Percentiles rank a stretch among this genome's conserved stretches.
phyloP scores from a whole-genome alignment of 2,329 filamentous ascomycete species.

The Dactylellina cionopaga region DNA sequence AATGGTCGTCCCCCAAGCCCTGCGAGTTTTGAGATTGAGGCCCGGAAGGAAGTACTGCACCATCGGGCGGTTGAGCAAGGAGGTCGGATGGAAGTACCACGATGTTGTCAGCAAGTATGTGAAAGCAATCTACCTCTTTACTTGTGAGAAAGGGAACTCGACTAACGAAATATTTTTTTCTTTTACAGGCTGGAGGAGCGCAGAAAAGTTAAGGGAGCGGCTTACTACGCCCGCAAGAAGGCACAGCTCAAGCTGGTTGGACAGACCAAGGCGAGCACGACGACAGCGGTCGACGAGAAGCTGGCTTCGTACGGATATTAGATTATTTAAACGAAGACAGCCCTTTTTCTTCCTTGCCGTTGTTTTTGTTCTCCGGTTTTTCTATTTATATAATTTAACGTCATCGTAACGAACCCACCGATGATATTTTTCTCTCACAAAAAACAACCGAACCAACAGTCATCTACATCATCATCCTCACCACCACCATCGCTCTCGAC shows the following conservation, averaged over 20 bases:
- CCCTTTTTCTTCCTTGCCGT: slow-evolving; percentile 6
- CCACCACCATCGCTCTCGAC: not conserved
- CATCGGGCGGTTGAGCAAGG: slow-evolving; percentile 95
- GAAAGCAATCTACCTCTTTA: slow-evolving; percentile 7
- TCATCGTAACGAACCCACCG: slow-evolving; percentile 20
- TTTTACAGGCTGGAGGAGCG: slow-evolving; percentile 91
- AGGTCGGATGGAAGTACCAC: slow-evolving; percentile 99
- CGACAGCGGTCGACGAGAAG: slow-evolving; percentile 55
- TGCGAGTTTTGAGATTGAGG: slow-evolving; percentile 95
- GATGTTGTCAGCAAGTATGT: slow-evolving; percentile 95
- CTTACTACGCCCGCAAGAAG: slow-evolving; percentile 99
- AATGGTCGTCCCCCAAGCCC: slow-evolving; percentile 97
- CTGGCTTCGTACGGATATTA: slow-evolving; percentile 57
- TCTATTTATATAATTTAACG: slow-evolving; percentile 45
- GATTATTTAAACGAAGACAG: slow-evolving; percentile 41
- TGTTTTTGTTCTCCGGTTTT: slow-evolving; percentile 7
- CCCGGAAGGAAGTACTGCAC: slow-evolving; percentile 99
- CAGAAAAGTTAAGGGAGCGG: slow-evolving; percentile 98
- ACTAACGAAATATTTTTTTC: slow-evolving; percentile 53
- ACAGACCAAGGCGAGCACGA: slow-evolving; percentile 56
- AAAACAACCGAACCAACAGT: not conserved
- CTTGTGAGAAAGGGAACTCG: not conserved
- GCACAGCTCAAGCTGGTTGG: slow-evolving; percentile 86
- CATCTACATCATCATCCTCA: not conserved
- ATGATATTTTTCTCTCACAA: not conserved